Base-by-base conservation (phyloP, 2,329 filamentous ascomycete genomes). In the Coniochaeta prunicola region DNA sequence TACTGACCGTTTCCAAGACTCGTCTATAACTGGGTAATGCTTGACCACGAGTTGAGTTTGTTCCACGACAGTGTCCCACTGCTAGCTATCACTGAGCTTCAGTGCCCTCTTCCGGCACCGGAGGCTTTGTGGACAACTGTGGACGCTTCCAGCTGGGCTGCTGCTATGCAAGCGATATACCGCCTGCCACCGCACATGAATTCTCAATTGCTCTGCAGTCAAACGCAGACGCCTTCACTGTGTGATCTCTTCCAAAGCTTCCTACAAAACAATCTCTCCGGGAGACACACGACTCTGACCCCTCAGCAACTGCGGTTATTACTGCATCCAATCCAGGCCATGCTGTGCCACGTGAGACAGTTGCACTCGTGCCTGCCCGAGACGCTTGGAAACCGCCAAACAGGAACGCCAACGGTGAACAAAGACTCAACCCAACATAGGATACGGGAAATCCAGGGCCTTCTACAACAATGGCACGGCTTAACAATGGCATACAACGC, bases 21-120 rank as follows among this genome's bases (percentile, higher is more conserved):
- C 33, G 82, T 88, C n/a, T 89, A 90, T 71, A 88, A 87, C 58
- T 90, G 87, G 84, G 83, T 87, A 21, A 88, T 89, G 82, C 80
- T 88, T 26, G 88, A 91, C 67, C 87, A 90, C 65, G 88, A 91
- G 70, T 74, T 89, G 58, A 83, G 84, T 54, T 74, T 89, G 9
- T 88, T 88, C 71, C 80, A 87, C 63, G 85, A 89, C 65, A 82
- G 79, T 1, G 76, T 78, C 1, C 83, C 85, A 0, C 73, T 88
- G 33, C 81, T 90, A 59, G 82, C 85, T 15, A 80, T 88, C 58
- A 86, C 81, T 31, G 85, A 90, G 59, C 80, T 89, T 54, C 79
- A 80, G 24, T 82, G 84, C 45, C 84, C 86, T 3, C 81, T 90
- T 67, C 87, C 87, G 3, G 74, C 74, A 3, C 71, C 84, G 1